Base-by-base conservation (phyloP, 2,329 filamentous ascomycete species). In the Clonostachys rhizophaga region DNA sequence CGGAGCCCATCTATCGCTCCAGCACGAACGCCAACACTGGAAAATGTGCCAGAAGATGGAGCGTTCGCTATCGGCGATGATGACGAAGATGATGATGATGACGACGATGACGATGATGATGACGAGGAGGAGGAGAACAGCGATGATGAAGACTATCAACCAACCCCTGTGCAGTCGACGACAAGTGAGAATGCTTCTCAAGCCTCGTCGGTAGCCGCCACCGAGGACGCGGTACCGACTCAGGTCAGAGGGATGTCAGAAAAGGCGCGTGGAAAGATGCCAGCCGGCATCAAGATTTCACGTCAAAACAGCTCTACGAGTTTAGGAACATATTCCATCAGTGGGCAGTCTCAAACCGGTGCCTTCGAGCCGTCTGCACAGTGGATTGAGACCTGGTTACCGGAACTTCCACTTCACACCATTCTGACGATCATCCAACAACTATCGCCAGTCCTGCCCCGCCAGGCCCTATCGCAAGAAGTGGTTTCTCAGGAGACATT, bases 381-480 rank as follows among this genome's bases (percentile, higher is more conserved):
- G 47, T 97, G 94, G 91, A 89, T 97, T 54, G 91, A 96, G 56
- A 87, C 82, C 47, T 97, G 92, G 92, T 80, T 96, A n/a, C 87
- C 89, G 1, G 88, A 95, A 58, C 74, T 96, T 33, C 91, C 91
- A 2, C 78, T 97, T 2, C 91, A 96, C 66, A 95, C 91, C 1
- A 84, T 90, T 43, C 73, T 96, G 24, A 87, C 84, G 5, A 69
- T 94, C 11, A 89, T 95, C 47, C 78, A 84, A 54, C 83, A 87
- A 58, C 65, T 86, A 6, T 72, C 75, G 10, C 76, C 73, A 10
- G 63, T 83, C 17, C 61, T 91, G 65, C 65, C 84, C 56, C 59
- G 75, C 13, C 66, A 78, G 66, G 63, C 70, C 59, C 52, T 74
- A 51, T 59, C 61, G 37, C 68, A 59, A 49, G 77, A 76, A 47